phyloP scores from a whole-genome alignment of 257 asterid genomes.

The Nicotiana paniculata region DNA sequence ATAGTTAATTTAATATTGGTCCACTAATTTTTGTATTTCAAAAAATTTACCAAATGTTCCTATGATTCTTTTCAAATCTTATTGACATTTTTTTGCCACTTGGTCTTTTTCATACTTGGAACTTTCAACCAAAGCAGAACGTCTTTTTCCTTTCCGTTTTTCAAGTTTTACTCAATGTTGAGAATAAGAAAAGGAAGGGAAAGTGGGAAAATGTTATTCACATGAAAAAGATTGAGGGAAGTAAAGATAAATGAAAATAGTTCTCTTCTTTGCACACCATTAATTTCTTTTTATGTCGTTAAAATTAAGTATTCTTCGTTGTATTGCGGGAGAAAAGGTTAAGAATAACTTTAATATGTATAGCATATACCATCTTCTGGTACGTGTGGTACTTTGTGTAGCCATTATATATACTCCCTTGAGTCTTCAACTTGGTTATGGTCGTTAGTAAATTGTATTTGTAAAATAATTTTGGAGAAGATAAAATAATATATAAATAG shows the following conservation, averaged over 20 bases:
- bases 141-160: neutral
- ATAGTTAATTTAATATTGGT: neutral
- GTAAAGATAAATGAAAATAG: neutral
- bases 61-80: constrained; percentile 1
- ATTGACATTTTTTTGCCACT: neutral
- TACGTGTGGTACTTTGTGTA: neutral
- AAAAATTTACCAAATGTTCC: neutral
- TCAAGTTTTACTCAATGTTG: neutral
- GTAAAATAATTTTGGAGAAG: no score
- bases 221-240: neutral
- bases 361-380: no score
- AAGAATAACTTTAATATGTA: no score
- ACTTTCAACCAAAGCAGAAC: neutral
- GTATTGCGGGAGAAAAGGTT: neutral
- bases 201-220: neutral
- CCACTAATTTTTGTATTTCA: neutral
- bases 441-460: no score
- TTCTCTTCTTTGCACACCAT: neutral
- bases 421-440: no score
- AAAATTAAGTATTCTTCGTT: no score
- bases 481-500: no score
- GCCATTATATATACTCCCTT: neutral
- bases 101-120: neutral
- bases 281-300: no score
- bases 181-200: neutral